Conservation (phyloP, 164 flowering plant genomes). For the Magnolia sinica region DNA sequence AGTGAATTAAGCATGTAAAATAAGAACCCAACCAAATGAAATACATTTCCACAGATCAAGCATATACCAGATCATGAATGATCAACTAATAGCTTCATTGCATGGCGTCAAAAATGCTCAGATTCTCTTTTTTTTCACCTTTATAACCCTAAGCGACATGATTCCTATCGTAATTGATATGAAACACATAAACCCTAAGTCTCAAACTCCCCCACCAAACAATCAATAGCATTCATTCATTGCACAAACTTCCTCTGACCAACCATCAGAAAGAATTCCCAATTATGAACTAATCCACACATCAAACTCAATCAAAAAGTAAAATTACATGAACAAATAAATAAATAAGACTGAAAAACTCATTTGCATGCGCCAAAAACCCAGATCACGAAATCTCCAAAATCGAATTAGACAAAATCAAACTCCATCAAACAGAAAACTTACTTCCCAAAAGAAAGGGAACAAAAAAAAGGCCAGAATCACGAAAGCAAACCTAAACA, state of each 20-base stretch:
- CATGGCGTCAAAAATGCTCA: no score
- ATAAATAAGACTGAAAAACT: not conserved
- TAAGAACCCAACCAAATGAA: no score
- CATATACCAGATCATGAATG: no score
- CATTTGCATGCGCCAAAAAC: not conserved
- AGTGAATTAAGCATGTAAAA: no score
- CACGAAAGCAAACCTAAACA: not conserved
- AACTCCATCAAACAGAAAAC: not conserved
- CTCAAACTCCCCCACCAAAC: not conserved
- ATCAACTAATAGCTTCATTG: no score
- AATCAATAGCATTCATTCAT: not conserved
- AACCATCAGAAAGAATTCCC: not conserved
- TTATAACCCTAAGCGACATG: not conserved
- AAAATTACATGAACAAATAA: not conserved
- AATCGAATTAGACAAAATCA: no score
- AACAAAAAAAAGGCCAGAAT: not conserved
- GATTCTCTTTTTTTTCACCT: not conserved
- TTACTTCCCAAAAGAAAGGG: not conserved
- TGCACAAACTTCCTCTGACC: not conserved
- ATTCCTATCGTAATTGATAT: not conserved
- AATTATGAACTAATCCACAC: not conserved
- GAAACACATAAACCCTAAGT: not conserved
- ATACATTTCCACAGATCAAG: no score
- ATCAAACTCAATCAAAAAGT: constrained; percentile 23
- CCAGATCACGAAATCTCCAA: not conserved